Evolutionary conservation across 352 stramenopile genomes (phyloP).

Genomic region (Globisporangium viniferum): DNA sequence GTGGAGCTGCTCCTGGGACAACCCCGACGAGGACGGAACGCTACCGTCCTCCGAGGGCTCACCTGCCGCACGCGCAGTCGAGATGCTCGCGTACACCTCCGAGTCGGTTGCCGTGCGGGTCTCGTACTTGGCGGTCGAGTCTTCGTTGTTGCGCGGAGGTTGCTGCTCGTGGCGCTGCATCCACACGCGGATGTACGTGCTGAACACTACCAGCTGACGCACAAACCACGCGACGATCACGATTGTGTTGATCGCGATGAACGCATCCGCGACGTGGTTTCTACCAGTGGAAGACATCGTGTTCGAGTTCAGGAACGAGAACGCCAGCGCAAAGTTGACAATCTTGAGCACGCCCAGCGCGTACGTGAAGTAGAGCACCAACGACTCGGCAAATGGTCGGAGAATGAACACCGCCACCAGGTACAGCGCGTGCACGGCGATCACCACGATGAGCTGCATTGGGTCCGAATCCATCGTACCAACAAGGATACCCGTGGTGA

Average conservation of each 20-base stretch:
- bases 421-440: conserved; percentile 53
- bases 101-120: conserved; percentile 34
- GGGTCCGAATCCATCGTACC: conserved; percentile 52
- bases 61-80: conserved; percentile 20
- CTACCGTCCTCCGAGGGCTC: conserved; percentile 13
- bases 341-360: conserved; percentile 49
- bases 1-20: conserved; percentile 14
- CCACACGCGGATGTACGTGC: conserved; percentile 47
- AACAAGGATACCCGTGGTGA: conserved; percentile 50
- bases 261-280: conserved; percentile 41
- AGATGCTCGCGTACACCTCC: conserved; percentile 42
- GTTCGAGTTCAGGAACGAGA: conserved; percentile 55
- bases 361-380: conserved; percentile 49
- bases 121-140: conserved; percentile 32
- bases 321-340: conserved; percentile 54
- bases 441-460: conserved; percentile 52
- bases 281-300: conserved; percentile 34
- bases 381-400: conserved; percentile 33
- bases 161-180: conserved; percentile 45
- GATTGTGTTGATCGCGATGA: conserved; percentile 64
- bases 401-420: conserved; percentile 43
- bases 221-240: conserved; percentile 58
- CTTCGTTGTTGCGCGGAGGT: conserved; percentile 19
- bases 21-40: conserved; percentile 10
- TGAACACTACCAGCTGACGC: conserved; percentile 57